A percentile compares a stretch with the other conserved stretches of the same genome.
Conservation (phyloP, 2,329 filamentous ascomycete species). For the Pseudogymnoascus sp. region DNA sequence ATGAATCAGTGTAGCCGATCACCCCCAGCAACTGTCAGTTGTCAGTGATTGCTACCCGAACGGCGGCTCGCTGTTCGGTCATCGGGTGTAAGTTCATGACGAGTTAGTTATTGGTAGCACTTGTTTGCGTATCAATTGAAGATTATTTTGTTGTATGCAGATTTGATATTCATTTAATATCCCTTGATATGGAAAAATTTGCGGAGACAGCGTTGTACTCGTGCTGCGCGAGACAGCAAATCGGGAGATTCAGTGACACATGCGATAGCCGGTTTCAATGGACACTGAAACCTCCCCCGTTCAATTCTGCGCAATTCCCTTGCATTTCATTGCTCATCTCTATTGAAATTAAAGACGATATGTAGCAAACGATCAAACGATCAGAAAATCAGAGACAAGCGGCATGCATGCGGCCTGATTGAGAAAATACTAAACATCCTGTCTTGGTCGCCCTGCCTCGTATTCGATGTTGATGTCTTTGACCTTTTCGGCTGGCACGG, state of each 20-base stretch:
- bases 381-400: background rate
- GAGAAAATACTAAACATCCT: background rate
- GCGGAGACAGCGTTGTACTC: background rate
- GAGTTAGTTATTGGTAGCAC: background rate
- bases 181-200: background rate
- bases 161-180: conserved; percentile 3
- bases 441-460: conserved; percentile 1
- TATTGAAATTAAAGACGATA: background rate
- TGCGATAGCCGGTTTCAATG: background rate
- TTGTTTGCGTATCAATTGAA: conserved; percentile 4
- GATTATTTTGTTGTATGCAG: background rate
- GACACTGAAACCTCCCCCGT: background rate
- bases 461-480: conserved; percentile 2
- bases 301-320: background rate
- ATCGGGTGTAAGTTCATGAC: background rate
- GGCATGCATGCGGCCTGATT: conserved; percentile 1
- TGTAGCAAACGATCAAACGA: background rate
- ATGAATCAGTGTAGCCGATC: background rate
- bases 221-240: background rate
- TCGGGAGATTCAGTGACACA: background rate
- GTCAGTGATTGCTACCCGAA: background rate
- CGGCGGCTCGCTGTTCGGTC: background rate
- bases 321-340: background rate
- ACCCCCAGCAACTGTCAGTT: background rate
- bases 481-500: background rate